These are phyloP conservation scores for Eremothecium cymbalariae DNA, from an alignment of 1,139 yeast species.

Conservation along the genomic window DNA sequence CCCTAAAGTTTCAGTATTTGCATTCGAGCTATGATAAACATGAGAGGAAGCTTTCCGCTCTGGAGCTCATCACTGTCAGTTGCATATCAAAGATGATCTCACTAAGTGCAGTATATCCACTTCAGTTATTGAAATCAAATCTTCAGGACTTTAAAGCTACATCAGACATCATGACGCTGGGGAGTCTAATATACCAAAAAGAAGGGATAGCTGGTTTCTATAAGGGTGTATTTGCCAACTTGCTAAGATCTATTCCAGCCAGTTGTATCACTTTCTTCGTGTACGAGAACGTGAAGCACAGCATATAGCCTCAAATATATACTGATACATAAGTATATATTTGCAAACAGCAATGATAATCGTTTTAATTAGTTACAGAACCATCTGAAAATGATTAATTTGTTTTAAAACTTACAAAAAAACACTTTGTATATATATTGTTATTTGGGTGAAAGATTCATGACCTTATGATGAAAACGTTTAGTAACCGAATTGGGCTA, in stretches of 20 bases:
- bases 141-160: conserved; percentile 48
- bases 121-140: conserved; percentile 73
- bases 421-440: conserved; percentile 9
- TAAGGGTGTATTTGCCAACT: conserved; percentile 59
- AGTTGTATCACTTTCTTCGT: conserved; percentile 63
- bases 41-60: conserved; percentile 36
- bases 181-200: conserved; percentile 34
- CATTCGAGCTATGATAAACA: conserved; percentile 15
- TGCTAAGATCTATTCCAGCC: conserved; percentile 61
- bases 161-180: conserved; percentile 40
- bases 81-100: conserved; percentile 64
- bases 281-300: conserved; percentile 42
- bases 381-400: conserved; percentile 1
- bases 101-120: conserved; percentile 67
- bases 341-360: conserved; percentile 8
- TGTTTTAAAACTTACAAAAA: conserved; percentile 13
- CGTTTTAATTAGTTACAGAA: conserved; percentile 10
- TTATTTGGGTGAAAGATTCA: conserved; percentile 7
- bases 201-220: conserved; percentile 61
- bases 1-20: conserved; percentile 36
- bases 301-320: conserved; percentile 2
- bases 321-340: conserved; percentile 2
- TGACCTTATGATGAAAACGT: conserved; percentile 21
- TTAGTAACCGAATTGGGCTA: conserved; percentile 83
- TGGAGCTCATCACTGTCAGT: conserved; percentile 56